A percentile compares a stretch with the other conserved stretches of the same genome.
Conservation (phyloP, 768 basidiomycete species). For the Psilocybe sp. region DNA sequence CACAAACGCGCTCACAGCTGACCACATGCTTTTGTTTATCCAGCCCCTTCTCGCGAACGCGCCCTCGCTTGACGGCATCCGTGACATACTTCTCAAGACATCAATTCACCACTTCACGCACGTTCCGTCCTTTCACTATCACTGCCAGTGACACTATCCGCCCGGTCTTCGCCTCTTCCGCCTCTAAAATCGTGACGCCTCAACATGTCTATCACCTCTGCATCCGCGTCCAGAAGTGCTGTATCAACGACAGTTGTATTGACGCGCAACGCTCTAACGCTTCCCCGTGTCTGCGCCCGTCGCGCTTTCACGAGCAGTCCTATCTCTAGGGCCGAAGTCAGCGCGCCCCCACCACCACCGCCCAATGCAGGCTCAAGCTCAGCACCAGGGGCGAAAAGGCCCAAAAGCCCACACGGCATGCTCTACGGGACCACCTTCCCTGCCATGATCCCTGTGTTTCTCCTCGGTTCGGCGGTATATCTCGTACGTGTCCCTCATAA, state of each 20-base stretch:
- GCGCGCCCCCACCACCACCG: slow-evolving; percentile 14
- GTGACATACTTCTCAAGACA: neutral
- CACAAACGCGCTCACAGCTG: too few relatives aligned
- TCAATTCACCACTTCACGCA: neutral
- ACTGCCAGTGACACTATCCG: neutral
- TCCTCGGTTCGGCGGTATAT: slow-evolving; percentile 79
- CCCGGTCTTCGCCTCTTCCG: neutral
- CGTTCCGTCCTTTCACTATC: slow-evolving; percentile 2
- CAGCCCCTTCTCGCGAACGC: neutral
- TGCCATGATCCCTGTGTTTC: slow-evolving; percentile 73
- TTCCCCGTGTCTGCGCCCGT: slow-evolving; percentile 6
- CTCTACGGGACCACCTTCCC: slow-evolving; percentile 73
- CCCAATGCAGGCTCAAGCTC: slow-evolving; percentile 29
- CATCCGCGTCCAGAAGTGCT: too few relatives aligned
- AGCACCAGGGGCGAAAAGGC: slow-evolving; percentile 10
- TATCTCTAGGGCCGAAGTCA: slow-evolving; percentile 9
- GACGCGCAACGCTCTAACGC: slow-evolving; percentile 14
- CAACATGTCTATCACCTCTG: too few relatives aligned
- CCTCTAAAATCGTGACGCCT: neutral
- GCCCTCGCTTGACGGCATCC: neutral
- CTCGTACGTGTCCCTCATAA: slow-evolving; percentile 41
- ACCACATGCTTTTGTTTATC: too few relatives aligned
- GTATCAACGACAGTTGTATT: slow-evolving; percentile 7
- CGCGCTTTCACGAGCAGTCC: slow-evolving; percentile 7
- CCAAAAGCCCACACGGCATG: slow-evolving; percentile 39